These are phyloP conservation scores for Mucor irregularis DNA, from an alignment of 371 early-diverging fungal genomes.

Conservation along the genomic window DNA sequence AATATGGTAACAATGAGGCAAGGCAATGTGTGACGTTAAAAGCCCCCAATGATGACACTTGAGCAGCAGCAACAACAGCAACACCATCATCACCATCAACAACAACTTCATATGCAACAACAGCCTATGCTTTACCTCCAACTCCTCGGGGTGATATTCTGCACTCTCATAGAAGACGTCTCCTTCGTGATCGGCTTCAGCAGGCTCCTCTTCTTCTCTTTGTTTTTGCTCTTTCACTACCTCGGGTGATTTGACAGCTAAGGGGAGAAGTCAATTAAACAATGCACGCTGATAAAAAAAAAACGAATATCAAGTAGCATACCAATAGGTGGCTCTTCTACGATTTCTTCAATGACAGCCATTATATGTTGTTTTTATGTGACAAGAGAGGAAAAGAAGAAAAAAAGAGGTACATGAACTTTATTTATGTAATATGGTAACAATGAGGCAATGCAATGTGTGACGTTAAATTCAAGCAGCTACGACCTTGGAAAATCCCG, in stretches of 20 bases:
- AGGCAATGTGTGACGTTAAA: no score
- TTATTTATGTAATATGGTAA: no score
- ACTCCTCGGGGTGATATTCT: conserved; percentile 38
- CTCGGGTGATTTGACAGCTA: no score
- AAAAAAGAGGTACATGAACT: no score
- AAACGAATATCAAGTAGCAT: no score
- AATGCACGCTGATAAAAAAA: no score
- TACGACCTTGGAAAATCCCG: conserved; percentile 29
- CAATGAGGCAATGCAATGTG: no score
- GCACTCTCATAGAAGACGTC: conserved; percentile 45
- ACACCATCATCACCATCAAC: conserved; percentile 19
- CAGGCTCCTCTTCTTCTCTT: background rate
- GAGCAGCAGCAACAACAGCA: conserved; percentile 15
- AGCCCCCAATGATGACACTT: conserved; percentile 13
- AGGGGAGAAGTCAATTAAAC: no score
- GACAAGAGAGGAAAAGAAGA: background rate
- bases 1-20: no score
- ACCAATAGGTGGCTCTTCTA: background rate
- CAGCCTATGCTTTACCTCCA: conserved; percentile 25
- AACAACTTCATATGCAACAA: conserved; percentile 12
- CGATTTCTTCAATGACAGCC: conserved; percentile 54
- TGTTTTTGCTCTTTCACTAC: background rate
- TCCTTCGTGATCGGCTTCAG: conserved; percentile 31
- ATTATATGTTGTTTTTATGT: conserved; percentile 13
- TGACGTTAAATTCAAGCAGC: conserved; percentile 15